Evolutionary conservation across 169 alveolate genomes (phyloP).

Genomic region (Plasmodium malariae): DNA sequence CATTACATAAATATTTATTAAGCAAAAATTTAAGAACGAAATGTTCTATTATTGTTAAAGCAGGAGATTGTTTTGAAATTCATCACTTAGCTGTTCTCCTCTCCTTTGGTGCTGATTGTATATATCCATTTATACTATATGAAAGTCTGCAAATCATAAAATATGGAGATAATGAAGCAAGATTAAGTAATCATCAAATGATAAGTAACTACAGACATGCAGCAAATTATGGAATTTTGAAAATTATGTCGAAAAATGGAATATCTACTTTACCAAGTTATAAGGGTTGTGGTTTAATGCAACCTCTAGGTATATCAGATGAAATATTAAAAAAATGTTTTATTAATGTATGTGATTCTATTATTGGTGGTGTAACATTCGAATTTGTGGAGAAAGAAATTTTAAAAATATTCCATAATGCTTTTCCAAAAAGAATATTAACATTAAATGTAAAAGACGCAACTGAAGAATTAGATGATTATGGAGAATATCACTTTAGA

Average conservation of each 20-base stretch:
- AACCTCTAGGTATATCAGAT: slow-evolving; percentile 79
- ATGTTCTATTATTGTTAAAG: slow-evolving; percentile 76
- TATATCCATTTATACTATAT: slow-evolving; percentile 83
- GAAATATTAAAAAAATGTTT: slow-evolving; percentile 76
- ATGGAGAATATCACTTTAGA: slow-evolving; percentile 84
- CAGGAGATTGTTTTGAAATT: slow-evolving; percentile 77
- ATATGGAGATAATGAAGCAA: slow-evolving; percentile 67
- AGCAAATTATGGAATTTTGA: slow-evolving; percentile 76
- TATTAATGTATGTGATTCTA: slow-evolving; percentile 73
- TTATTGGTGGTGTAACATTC: slow-evolving; percentile 76
- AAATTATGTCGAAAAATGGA: slow-evolving; percentile 87
- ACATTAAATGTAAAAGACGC: slow-evolving; percentile 79
- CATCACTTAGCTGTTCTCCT: slow-evolving; percentile 81
- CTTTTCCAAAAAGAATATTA: slow-evolving; percentile 78
- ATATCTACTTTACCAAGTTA: slow-evolving; percentile 83
- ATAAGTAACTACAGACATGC: slow-evolving; percentile 78
- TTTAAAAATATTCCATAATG: slow-evolving; percentile 69
- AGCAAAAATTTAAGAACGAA: slow-evolving; percentile 76
- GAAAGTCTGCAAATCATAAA: slow-evolving; percentile 73
- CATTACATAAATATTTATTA: slow-evolving; percentile 70
- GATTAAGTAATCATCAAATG: slow-evolving; percentile 65
- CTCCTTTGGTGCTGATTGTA: slow-evolving; percentile 87
- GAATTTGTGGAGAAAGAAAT: slow-evolving; percentile 77
- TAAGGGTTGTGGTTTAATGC: slow-evolving; percentile 83
- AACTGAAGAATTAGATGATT: slow-evolving; percentile 79